Evolutionary conservation across 148 eudicot genomes (phyloP).

Genomic region (Fagopyrum tataricum): DNA sequence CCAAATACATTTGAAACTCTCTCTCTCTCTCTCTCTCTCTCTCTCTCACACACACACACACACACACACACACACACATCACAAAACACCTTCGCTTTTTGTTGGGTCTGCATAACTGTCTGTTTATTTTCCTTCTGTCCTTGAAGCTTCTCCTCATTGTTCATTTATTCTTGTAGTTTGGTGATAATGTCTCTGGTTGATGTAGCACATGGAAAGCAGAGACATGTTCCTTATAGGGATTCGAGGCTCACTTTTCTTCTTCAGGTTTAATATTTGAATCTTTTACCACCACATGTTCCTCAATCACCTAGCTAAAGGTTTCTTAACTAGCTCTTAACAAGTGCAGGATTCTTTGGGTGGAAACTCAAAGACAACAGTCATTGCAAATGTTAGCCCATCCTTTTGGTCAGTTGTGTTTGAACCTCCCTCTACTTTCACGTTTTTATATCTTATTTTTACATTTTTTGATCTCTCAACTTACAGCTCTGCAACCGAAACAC

Average conservation of each 20-base stretch:
- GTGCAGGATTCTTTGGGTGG: slow-evolving; percentile 77
- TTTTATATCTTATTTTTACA: not conserved
- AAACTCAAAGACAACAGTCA: slow-evolving; percentile 64
- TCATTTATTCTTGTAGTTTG: slow-evolving; percentile 32
- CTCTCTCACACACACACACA: not conserved
- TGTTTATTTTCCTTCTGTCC: not conserved
- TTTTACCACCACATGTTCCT: not conserved
- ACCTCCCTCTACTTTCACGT: slow-evolving; percentile 8
- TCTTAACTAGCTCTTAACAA: not conserved
- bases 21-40: not conserved
- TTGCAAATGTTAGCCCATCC: slow-evolving; percentile 71
- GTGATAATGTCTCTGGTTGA: slow-evolving; percentile 73
- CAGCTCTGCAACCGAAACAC: slow-evolving; percentile 61
- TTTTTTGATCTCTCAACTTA: slow-evolving; percentile 6
- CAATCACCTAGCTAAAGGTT: not conserved
- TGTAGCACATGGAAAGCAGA: slow-evolving; percentile 62
- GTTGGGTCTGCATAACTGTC: not conserved
- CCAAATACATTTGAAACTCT: too few relatives aligned
- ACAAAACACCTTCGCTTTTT: not conserved
- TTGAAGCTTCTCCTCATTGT: not conserved
- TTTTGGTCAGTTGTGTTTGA: slow-evolving; percentile 31
- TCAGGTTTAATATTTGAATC: slow-evolving; percentile 35
- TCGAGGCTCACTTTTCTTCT: slow-evolving; percentile 72
- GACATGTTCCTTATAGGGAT: slow-evolving; percentile 72
- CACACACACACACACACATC: not conserved